Evolutionary conservation across 768 basidiomycete genomes (phyloP).

Genomic region (Tulasnella sp.): DNA sequence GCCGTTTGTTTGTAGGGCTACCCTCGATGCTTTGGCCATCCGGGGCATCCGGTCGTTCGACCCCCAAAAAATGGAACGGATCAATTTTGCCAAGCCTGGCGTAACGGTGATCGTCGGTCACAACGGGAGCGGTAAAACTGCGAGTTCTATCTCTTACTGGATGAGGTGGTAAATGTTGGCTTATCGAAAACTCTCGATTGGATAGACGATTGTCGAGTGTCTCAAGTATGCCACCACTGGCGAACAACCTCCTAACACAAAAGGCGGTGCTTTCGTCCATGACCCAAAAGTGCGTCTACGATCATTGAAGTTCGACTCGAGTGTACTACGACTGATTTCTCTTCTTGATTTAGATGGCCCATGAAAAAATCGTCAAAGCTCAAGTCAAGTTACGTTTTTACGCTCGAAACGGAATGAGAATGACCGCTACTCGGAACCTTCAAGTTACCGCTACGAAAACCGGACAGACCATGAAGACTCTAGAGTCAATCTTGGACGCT

Average conservation of each 20-base stretch:
- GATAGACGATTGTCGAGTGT: conserved; percentile 93
- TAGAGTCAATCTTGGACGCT: conserved; percentile 80
- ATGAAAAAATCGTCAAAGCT: conserved; percentile 98
- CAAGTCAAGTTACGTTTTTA: conserved; percentile 92
- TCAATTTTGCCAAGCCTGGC: conserved; percentile 87
- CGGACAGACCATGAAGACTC: conserved; percentile 91
- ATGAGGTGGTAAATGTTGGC: background rate
- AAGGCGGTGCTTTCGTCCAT: conserved; percentile 97
- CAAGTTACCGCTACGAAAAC: conserved; percentile 92
- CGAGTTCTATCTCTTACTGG: conserved; percentile 24
- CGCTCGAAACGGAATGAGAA: conserved; percentile 80
- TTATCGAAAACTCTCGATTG: background rate
- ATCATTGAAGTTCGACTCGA: background rate
- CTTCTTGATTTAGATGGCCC: conserved; percentile 58
- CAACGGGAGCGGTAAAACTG: conserved; percentile 96
- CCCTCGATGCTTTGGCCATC: conserved; percentile 87
- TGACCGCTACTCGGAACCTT: conserved; percentile 84
- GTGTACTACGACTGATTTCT: background rate
- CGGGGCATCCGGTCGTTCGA: conserved; percentile 93
- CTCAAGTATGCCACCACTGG: conserved; percentile 98
- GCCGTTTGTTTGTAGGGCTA: conserved; percentile 43
- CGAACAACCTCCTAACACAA: conserved; percentile 93
- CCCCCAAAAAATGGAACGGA: conserved; percentile 85
- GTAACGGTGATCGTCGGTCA: conserved; percentile 98
- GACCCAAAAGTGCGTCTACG: conserved; percentile 63